Evolutionary conservation across 1,139 yeast genomes (phyloP).

Genomic region (Candida sp.): DNA sequence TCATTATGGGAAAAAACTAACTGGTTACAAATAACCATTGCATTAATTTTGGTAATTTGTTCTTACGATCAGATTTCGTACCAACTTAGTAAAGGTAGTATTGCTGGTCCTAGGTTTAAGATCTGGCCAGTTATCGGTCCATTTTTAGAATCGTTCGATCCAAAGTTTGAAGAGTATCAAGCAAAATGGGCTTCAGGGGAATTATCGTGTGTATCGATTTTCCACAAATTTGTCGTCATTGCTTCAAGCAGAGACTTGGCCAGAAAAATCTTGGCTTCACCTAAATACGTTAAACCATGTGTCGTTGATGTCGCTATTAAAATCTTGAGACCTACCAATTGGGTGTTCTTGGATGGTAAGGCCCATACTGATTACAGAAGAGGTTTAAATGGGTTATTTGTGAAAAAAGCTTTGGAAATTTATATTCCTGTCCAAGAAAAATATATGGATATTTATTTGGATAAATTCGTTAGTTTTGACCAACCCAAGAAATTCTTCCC

Average conservation of each 20-base stretch:
- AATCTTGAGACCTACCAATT: slow-evolving; percentile 89
- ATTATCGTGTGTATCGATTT: slow-evolving; percentile 91
- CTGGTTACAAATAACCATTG: slow-evolving; percentile 45
- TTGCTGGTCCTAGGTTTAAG: slow-evolving; percentile 87
- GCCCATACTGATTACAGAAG: slow-evolving; percentile 92
- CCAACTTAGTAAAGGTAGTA: slow-evolving; percentile 73
- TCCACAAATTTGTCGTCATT: slow-evolving; percentile 96
- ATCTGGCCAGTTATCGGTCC: slow-evolving; percentile 97
- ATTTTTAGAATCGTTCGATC: slow-evolving; percentile 91
- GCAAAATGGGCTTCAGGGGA: slow-evolving; percentile 96
- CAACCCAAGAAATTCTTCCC: slow-evolving; percentile 80
- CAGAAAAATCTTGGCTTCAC: slow-evolving; percentile 82
- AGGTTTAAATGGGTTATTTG: slow-evolving; percentile 85
- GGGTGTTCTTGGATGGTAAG: slow-evolving; percentile 98
- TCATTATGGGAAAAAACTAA: slow-evolving; percentile 4
- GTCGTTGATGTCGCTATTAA: slow-evolving; percentile 96
- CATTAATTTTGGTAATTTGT: slow-evolving; percentile 49
- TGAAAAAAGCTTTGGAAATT: slow-evolving; percentile 74
- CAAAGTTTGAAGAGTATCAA: slow-evolving; percentile 89
- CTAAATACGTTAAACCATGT: slow-evolving; percentile 91
- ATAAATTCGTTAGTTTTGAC: slow-evolving; percentile 56
- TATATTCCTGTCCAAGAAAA: slow-evolving; percentile 84
- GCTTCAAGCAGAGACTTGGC: slow-evolving; percentile 90
- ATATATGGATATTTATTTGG: slow-evolving; percentile 78
- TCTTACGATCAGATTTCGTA: slow-evolving; percentile 82